A percentile compares a stretch with the other conserved stretches of the same genome.
These are phyloP conservation scores for Talaromyces rugulosus DNA, from an alignment of 2,329 filamentous ascomycete species.

Conservation along the genomic window DNA sequence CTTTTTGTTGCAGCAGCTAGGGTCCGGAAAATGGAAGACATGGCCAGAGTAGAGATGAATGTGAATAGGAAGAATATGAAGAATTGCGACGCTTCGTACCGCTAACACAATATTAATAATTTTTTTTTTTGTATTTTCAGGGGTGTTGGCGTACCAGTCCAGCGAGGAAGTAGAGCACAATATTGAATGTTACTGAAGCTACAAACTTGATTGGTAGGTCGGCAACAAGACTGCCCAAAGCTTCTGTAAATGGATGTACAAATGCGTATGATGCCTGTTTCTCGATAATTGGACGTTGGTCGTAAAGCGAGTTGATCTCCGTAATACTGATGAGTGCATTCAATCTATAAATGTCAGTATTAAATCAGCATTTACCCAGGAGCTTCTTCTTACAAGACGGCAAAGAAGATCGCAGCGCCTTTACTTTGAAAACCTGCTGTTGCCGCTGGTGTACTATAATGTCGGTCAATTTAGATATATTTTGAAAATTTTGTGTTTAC, in stretches of 20 bases:
- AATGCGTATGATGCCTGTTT: slow-evolving; percentile 85
- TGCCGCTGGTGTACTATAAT: slow-evolving; percentile 29
- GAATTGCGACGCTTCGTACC: slow-evolving; percentile 44
- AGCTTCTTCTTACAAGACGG: slow-evolving; percentile 74
- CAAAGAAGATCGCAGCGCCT: slow-evolving; percentile 78
- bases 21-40: slow-evolving; percentile 57
- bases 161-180: slow-evolving; percentile 81
- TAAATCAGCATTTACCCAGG: background rate
- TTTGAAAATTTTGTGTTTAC: slow-evolving; percentile 43
- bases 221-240: slow-evolving; percentile 76
- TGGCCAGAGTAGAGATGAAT: slow-evolving; percentile 54
- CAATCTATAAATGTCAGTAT: slow-evolving; percentile 14
- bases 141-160: background rate
- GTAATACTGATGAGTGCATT: slow-evolving; percentile 62
- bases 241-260: slow-evolving; percentile 86
- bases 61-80: slow-evolving; percentile 63
- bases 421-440: slow-evolving; percentile 72
- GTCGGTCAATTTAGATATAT: background rate
- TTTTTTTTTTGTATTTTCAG: background rate
- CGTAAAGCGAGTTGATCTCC: slow-evolving; percentile 79
- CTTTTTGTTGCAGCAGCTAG: slow-evolving; percentile 57
- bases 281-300: slow-evolving; percentile 87
- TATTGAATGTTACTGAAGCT: slow-evolving; percentile 72
- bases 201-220: slow-evolving; percentile 80
- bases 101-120: slow-evolving; percentile 19